These are phyloP conservation scores for Persicaria tinctoria DNA, from an alignment of 148 eudicot genomes.

Conservation along the genomic window DNA sequence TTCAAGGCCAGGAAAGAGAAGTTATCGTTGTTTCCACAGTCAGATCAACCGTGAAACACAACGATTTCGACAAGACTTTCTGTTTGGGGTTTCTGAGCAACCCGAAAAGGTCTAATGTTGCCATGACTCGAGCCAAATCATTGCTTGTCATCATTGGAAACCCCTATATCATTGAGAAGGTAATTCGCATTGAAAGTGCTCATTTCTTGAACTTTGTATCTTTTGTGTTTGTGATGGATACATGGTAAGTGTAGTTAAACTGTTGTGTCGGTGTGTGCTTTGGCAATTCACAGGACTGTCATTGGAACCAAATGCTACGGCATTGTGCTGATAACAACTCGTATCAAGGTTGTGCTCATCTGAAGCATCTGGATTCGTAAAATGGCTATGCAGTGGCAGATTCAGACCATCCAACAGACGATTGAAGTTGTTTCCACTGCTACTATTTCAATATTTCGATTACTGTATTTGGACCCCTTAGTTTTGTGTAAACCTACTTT, in stretches of 20 bases:
- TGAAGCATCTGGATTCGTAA: constrained; percentile 21
- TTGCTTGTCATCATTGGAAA: constrained; percentile 79
- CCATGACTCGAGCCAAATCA: constrained; percentile 87
- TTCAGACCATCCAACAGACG: constrained; percentile 1
- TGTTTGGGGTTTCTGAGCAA: constrained; percentile 90
- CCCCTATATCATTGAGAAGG: constrained; percentile 89
- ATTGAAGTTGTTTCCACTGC: not conserved
- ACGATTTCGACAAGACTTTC: constrained; percentile 59
- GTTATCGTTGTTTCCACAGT: constrained; percentile 89
- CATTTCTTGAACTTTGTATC: not conserved
- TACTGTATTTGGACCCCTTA: too few relatives aligned
- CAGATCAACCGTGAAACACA: constrained; percentile 74
- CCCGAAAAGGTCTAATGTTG: constrained; percentile 87
- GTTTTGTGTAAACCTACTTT: too few relatives aligned
- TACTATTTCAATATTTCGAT: too few relatives aligned
- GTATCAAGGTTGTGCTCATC: constrained; percentile 79
- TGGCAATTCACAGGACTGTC: constrained; percentile 47
- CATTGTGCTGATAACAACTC: constrained; percentile 57
- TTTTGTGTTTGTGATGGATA: not conserved
- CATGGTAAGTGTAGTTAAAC: not conserved
- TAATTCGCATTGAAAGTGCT: constrained; percentile 13
- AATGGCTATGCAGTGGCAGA: constrained; percentile 12
- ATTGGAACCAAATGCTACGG: constrained; percentile 77
- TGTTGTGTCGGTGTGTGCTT: constrained; percentile 7
- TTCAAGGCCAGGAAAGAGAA: constrained; percentile 88